Base-by-base conservation (phyloP, 306 rosid genomes). In the Pyrus communis region DNA sequence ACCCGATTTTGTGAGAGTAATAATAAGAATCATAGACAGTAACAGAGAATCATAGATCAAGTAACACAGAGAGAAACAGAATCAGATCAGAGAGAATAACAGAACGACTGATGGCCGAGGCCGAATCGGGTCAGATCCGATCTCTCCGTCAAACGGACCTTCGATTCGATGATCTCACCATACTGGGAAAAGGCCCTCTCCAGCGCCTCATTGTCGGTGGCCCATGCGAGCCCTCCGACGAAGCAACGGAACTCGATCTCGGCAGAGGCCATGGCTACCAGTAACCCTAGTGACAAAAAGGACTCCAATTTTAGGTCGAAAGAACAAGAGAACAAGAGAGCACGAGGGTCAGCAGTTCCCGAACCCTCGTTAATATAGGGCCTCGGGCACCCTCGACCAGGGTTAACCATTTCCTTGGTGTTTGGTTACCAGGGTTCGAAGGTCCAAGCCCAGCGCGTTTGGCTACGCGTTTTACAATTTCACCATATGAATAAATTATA, bases 161-260 rank as follows among this genome's bases (percentile, higher is more conserved):
- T 93, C 88, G 97, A 89, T 79, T 93, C 98, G 19, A 90, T 22
- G 84, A 93, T 70, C 1, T 88, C 86, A 57, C 98, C 98, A 46
- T 25, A 91, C 0, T 67, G 11, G 27, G 96, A 67, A 68, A 93
- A 93, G 21, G 96, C 96, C 14, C 70, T 78, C 86, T 84, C 86
- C 18, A 93, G 86, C 1, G 93, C 82, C 0, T 82, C 82, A 58
- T 55, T 78, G 58, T 93, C 98, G 67, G 98, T 93, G 92, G 94
- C 89, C 98, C 98, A 93, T 0, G 98, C 97, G 2, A 93, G 97
- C 67, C 98, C 98, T 21, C 98, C 98, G 60, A 93, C 98, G n/a
- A 93, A 93, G 85, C 96, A 90, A 4, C 98, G 71, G 87, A 1
- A 93, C 81, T 91, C 96, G 64, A 86, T 84, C n/a, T 90, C 93